A percentile compares a stretch with the other conserved stretches of the same genome.
phyloP scores from a whole-genome alignment of 345 rosid species.

The Arabis hirsuta region DNA sequence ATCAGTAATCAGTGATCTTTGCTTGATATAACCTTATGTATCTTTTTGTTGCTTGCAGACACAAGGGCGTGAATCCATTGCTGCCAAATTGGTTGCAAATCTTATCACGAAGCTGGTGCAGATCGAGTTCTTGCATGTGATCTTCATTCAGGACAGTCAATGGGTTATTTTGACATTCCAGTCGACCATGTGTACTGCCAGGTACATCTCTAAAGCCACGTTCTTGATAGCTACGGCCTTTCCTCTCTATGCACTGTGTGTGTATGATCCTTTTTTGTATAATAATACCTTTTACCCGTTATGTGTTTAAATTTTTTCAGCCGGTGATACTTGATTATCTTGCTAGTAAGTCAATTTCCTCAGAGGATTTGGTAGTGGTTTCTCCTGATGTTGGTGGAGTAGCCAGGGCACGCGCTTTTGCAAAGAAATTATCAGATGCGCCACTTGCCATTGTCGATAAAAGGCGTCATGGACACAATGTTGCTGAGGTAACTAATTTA shows the following conservation, averaged over 20 bases:
- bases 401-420: constrained; percentile 97
- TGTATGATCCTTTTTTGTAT: neutral
- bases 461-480: constrained; percentile 97
- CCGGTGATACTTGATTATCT: constrained; percentile 98
- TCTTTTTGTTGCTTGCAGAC: constrained; percentile 53
- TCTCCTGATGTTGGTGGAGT: constrained; percentile 99
- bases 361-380: constrained; percentile 90
- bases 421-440: constrained; percentile 91
- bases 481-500: constrained; percentile 73
- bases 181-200: constrained; percentile 92
- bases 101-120: constrained; percentile 96
- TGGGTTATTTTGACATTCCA: constrained; percentile 98
- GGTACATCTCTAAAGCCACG: constrained; percentile 49
- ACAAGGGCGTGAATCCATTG: constrained; percentile 98
- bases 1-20: neutral
- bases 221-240: constrained; percentile 11
- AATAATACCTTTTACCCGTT: neutral
- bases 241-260: neutral
- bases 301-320: constrained; percentile 42
- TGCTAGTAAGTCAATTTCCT: constrained; percentile 84
- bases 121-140: constrained; percentile 96
- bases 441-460: constrained; percentile 98
- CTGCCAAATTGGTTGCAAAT: constrained; percentile 96
- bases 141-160: constrained; percentile 98
- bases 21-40: neutral